Conservation (phyloP, 2,329 filamentous ascomycete genomes). For the Myriosclerotinia curreyana region DNA sequence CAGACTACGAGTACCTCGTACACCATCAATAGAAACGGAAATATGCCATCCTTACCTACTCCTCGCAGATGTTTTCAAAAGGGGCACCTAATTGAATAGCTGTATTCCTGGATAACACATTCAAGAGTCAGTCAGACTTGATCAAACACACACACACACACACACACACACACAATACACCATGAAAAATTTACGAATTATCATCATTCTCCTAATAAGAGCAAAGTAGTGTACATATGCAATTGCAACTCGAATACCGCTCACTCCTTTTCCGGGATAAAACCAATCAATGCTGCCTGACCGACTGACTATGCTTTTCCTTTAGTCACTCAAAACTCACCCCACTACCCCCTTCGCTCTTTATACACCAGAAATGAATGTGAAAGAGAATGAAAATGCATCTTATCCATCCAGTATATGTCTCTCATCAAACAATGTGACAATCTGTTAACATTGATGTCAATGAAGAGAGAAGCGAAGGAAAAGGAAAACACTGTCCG, state of each 20-base stretch:
- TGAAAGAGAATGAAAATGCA: neutral
- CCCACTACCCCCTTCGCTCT: neutral
- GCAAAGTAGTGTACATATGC: neutral
- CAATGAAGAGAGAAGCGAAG: neutral
- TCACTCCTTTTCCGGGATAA: neutral
- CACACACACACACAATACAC: too few relatives aligned
- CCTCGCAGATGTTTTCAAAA: too few relatives aligned
- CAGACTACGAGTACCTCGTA: too few relatives aligned
- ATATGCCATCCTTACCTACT: too few relatives aligned
- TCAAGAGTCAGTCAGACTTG: too few relatives aligned
- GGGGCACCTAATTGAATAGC: too few relatives aligned
- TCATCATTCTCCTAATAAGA: neutral
- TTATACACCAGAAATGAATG: neutral
- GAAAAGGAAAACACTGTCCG: neutral
- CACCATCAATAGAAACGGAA: too few relatives aligned
- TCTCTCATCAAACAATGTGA: neutral
- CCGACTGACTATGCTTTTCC: neutral
- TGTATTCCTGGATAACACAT: too few relatives aligned
- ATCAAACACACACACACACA: too few relatives aligned
- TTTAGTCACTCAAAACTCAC: neutral
- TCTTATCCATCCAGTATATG: neutral
- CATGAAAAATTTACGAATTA: neutral
- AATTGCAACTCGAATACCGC: neutral
- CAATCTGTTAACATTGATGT: neutral
- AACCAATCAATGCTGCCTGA: neutral